These are phyloP conservation scores for Colletotrichum spaethianum DNA, from an alignment of 2,329 filamentous ascomycete species.

Conservation along the genomic window DNA sequence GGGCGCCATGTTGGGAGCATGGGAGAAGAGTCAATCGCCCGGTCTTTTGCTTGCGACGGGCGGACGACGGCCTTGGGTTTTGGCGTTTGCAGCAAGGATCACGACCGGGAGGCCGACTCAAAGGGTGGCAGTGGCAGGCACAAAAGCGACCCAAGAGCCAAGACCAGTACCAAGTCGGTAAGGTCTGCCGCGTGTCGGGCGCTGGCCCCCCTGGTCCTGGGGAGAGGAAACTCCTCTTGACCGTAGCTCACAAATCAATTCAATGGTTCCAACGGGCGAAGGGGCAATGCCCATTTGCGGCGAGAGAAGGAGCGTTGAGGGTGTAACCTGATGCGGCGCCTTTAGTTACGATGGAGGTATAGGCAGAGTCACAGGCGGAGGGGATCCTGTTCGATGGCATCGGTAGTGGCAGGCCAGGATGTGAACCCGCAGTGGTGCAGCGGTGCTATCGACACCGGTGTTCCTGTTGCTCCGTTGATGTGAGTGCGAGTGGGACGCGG, in stretches of 20 bases:
- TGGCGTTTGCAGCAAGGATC: neutral
- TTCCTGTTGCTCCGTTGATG: neutral
- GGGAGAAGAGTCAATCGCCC: constrained; percentile 1
- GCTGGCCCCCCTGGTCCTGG: constrained; percentile 4
- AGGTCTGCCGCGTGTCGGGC: constrained; percentile 28
- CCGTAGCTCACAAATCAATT: constrained; percentile 2
- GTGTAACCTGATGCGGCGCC: constrained; percentile 31
- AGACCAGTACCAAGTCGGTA: constrained; percentile 20
- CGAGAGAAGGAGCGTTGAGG: constrained; percentile 7
- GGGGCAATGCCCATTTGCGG: constrained; percentile 16
- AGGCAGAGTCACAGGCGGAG: neutral
- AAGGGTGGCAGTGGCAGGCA: constrained; percentile 1
- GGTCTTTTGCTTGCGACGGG: neutral
- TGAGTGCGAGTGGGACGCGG: constrained; percentile 21
- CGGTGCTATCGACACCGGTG: constrained; percentile 11
- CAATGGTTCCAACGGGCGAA: constrained; percentile 29
- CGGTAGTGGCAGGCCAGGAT: constrained; percentile 7
- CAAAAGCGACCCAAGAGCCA: constrained; percentile 2
- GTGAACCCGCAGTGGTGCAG: constrained; percentile 6
- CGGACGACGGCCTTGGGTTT: neutral
- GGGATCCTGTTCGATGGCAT: neutral
- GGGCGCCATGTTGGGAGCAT: neutral
- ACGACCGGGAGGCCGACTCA: neutral
- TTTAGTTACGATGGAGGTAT: neutral
- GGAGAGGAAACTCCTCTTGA: neutral